Evolutionary conservation across 768 basidiomycete genomes (phyloP).

Genomic region (Rhizopogon sp.): DNA sequence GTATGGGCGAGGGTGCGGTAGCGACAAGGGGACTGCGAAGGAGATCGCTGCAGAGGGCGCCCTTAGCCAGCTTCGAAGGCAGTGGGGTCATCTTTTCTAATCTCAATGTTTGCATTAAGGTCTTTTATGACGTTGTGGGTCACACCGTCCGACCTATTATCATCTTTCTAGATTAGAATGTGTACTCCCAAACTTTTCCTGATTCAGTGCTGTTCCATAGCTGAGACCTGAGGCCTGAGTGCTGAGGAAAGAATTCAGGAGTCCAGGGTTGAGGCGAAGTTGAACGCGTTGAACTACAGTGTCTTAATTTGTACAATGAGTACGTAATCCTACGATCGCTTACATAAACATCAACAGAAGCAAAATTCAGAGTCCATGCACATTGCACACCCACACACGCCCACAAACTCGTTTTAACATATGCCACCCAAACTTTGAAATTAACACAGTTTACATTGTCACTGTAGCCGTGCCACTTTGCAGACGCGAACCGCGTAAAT

Average conservation of each 20-base stretch:
- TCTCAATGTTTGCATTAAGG: not conserved
- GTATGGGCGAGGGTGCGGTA: conserved; percentile 19
- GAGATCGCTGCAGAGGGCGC: conserved; percentile 24
- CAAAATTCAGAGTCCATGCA: not conserved
- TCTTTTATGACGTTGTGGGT: not conserved
- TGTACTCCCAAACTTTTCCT: no score
- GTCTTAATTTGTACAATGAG: no score
- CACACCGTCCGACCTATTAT: not conserved
- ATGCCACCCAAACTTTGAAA: not conserved
- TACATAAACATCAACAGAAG: not conserved
- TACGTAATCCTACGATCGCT: not conserved
- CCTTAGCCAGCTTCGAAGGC: conserved; percentile 17
- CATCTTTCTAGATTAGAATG: not conserved
- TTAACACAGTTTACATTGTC: not conserved
- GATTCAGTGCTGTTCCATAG: no score
- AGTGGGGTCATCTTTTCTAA: conserved; percentile 5
- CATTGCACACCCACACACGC: not conserved
- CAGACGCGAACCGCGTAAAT: not conserved
- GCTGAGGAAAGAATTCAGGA: no score
- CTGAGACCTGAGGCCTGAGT: no score
- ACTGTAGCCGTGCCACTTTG: not conserved
- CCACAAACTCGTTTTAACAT: not conserved
- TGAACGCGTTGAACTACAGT: no score
- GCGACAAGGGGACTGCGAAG: conserved; percentile 25
- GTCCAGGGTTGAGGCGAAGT: no score